Percentiles rank a stretch among this genome's conserved stretches.
Conservation (phyloP, 2,329 filamentous ascomycete species). For the Colletotrichum destructivum region DNA sequence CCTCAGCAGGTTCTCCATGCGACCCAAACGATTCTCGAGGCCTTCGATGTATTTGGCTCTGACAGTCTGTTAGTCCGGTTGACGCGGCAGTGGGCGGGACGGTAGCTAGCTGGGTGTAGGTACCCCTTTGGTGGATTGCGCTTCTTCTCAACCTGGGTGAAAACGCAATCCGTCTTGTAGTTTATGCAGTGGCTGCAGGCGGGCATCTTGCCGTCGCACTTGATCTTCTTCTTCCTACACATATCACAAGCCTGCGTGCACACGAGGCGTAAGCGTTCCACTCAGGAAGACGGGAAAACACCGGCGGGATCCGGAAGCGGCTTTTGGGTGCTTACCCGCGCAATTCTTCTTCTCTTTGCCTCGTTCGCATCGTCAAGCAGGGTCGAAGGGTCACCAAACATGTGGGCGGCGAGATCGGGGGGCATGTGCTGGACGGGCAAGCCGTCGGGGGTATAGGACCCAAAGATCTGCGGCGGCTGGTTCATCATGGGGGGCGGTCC, state of each 20-base stretch:
- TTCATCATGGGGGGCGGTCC: constrained; percentile 72
- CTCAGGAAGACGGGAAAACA: neutral
- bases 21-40: constrained; percentile 91
- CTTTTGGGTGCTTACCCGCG: constrained; percentile 70
- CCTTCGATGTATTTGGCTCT: constrained; percentile 99
- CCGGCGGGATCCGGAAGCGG: neutral
- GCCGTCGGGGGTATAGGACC: constrained; percentile 72
- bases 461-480: constrained; percentile 79
- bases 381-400: constrained; percentile 71
- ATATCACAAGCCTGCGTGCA: constrained; percentile 87
- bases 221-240: constrained; percentile 98
- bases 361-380: constrained; percentile 80
- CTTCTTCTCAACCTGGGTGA: constrained; percentile 99
- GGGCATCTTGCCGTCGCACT: constrained; percentile 96
- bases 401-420: constrained; percentile 71
- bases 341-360: constrained; percentile 90
- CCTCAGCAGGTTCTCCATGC: constrained; percentile 93
- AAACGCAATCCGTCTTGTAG: constrained; percentile 97
- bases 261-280: constrained; percentile 30
- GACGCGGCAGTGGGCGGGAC: neutral
- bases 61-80: constrained; percentile 21
- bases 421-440: constrained; percentile 70
- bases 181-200: constrained; percentile 96
- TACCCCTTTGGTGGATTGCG: constrained; percentile 96
- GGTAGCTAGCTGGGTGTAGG: constrained; percentile 45